phyloP scores from a whole-genome alignment of 495 filamentous ascomycete genomes.

The Podospora comata region DNA sequence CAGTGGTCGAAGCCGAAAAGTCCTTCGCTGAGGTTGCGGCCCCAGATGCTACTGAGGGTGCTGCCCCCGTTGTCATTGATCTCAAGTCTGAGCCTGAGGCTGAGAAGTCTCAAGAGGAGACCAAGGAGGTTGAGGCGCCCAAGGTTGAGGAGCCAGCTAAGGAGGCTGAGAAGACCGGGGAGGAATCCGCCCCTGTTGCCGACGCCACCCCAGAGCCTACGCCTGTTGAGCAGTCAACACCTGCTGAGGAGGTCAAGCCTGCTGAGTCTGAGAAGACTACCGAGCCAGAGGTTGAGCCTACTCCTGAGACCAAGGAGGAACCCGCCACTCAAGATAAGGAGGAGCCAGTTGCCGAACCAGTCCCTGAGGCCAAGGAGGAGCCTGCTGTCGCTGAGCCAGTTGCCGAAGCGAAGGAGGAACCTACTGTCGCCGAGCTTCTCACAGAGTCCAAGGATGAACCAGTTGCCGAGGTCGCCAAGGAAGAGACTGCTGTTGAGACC shows the following conservation, averaged over 20 bases:
- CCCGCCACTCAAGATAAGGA: constrained; percentile 5
- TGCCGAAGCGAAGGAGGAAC: neutral
- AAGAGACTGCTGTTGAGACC: constrained; percentile 1
- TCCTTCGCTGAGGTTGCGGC: neutral
- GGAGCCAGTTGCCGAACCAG: neutral
- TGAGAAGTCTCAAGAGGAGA: constrained; percentile 6
- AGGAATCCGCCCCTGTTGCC: constrained; percentile 1
- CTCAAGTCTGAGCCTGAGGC: constrained; percentile 10
- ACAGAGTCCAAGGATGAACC: constrained; percentile 16
- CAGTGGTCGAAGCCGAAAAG: constrained; percentile 4
- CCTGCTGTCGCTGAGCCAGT: neutral
- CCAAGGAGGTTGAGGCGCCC: constrained; percentile 12
- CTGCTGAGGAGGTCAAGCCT: constrained; percentile 1
- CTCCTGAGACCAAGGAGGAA: constrained; percentile 1
- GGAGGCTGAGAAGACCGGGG: neutral
- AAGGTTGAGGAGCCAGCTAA: constrained; percentile 1
- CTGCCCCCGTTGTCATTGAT: neutral
- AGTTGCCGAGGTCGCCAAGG: constrained; percentile 7
- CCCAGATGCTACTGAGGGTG: constrained; percentile 1
- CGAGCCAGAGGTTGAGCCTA: neutral
- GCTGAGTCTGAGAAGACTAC: constrained; percentile 3
- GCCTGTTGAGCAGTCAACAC: neutral
- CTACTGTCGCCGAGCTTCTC: neutral
- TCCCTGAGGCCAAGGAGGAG: neutral
- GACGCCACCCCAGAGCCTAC: neutral